Evolutionary conservation across 1,284 basidiomycete species (phyloP).

Genomic region (Fomitopsis schrenkii): DNA sequence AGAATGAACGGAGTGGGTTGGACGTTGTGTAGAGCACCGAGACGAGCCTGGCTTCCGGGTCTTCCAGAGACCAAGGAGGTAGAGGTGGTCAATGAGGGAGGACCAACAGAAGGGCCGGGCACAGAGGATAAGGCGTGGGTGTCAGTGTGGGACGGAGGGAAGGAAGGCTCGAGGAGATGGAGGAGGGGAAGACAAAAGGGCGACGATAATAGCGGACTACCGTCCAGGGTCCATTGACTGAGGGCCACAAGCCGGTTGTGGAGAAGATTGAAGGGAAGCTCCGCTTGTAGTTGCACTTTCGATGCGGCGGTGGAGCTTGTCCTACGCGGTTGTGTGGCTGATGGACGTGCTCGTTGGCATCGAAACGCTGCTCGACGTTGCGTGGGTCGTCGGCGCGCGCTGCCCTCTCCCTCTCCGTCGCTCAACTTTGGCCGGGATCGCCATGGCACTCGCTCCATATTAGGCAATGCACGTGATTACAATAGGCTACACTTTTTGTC

Average conservation of each 20-base stretch:
- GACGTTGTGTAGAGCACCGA: background rate
- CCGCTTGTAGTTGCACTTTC: background rate
- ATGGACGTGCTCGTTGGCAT: slow-evolving; percentile 8
- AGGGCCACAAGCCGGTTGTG: slow-evolving; percentile 1
- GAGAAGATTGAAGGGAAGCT: background rate
- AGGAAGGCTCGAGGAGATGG: slow-evolving; percentile 10
- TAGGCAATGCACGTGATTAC: slow-evolving; percentile 5
- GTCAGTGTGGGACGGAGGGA: slow-evolving; percentile 7
- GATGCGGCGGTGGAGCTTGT: too few species aligned
- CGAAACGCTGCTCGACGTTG: slow-evolving; percentile 1
- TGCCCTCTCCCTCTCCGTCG: background rate
- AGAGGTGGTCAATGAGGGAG: slow-evolving; percentile 1
- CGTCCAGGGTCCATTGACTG: slow-evolving; percentile 8
- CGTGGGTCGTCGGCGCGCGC: background rate
- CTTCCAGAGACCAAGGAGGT: slow-evolving; percentile 11
- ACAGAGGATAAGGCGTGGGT: background rate
- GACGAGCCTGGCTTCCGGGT: slow-evolving; percentile 2
- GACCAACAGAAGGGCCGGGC: background rate
- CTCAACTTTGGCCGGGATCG: background rate
- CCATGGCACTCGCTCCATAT: slow-evolving; percentile 2
- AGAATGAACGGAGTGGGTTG: background rate
- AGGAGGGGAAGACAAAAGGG: slow-evolving; percentile 14
- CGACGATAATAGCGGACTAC: slow-evolving; percentile 10
- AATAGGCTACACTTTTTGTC: slow-evolving; percentile 7
- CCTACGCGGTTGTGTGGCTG: background rate